Percentiles rank a stretch among this genome's conserved stretches.
These are phyloP conservation scores for Alopecurus myosuroides DNA, from an alignment of 176 grass and related monocot genomes.

Conservation along the genomic window DNA sequence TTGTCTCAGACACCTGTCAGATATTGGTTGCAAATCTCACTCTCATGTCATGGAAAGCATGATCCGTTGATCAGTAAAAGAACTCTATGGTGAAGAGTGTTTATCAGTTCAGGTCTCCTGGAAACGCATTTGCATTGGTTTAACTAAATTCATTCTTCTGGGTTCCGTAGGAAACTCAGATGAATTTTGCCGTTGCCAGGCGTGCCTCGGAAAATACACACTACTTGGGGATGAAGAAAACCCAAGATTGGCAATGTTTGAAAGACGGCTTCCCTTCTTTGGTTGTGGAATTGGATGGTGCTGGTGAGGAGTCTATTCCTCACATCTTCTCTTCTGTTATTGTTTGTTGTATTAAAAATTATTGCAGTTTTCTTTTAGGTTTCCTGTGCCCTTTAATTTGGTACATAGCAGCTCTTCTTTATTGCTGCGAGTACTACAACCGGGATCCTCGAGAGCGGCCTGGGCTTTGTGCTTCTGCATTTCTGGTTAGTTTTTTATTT, in stretches of 20 bases:
- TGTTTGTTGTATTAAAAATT: constrained; percentile 22
- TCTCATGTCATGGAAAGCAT: not conserved
- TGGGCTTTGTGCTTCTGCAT: constrained; percentile 77
- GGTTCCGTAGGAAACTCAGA: constrained; percentile 40
- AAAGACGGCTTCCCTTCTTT: constrained; percentile 70
- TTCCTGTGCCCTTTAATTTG: constrained; percentile 89
- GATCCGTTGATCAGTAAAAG: not conserved
- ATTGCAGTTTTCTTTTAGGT: constrained; percentile 87
- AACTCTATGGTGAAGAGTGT: not conserved
- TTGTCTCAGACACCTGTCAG: not conserved
- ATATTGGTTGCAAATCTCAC: not conserved
- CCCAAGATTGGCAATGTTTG: constrained; percentile 74
- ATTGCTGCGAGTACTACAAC: constrained; percentile 87
- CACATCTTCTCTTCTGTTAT: not conserved
- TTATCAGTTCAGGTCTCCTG: not conserved
- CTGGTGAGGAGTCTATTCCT: constrained; percentile 56
- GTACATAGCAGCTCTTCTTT: constrained; percentile 74
- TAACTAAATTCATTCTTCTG: constrained; percentile 6
- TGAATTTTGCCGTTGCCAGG: constrained; percentile 55
- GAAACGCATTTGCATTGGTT: not conserved
- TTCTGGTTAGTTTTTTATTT: constrained; percentile 59
- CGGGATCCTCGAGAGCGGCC: constrained; percentile 87
- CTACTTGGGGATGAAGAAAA: constrained; percentile 83
- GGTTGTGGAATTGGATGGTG: constrained; percentile 97
- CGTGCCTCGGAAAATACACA: constrained; percentile 55